Evolutionary conservation across 306 rosid species (phyloP).

Genomic region (Morella rubra): DNA sequence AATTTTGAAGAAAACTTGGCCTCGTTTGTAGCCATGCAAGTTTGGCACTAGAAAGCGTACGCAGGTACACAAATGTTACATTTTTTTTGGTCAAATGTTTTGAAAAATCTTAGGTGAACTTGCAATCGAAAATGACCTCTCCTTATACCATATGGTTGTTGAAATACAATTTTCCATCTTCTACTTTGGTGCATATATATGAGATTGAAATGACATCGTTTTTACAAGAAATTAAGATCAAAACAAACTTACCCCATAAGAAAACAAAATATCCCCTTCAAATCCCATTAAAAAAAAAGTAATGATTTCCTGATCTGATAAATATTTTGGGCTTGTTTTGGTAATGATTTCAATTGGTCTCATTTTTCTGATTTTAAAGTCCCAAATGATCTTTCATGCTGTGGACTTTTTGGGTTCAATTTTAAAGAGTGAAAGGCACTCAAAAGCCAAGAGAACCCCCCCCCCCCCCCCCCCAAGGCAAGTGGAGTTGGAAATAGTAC

Average conservation of each 20-base stretch:
- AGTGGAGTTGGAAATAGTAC: neutral
- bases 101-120: constrained; percentile 27
- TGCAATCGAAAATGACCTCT: constrained; percentile 36
- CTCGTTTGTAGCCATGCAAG: constrained; percentile 18
- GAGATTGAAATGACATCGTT: too few species aligned
- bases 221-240: too few species aligned
- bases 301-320: too few species aligned
- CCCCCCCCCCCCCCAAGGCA: neutral
- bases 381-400: neutral
- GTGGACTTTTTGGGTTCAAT: neutral
- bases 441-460: neutral
- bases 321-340: too few species aligned
- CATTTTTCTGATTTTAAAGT: neutral
- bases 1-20: constrained; percentile 20
- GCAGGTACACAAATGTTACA: constrained; percentile 15
- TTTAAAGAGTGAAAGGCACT: neutral
- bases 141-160: constrained; percentile 37
- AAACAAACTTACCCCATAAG: too few species aligned
- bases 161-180: neutral
- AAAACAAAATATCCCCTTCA: too few species aligned
- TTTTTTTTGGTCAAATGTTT: too few species aligned
- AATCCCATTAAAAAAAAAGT: too few species aligned
- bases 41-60: constrained; percentile 17
- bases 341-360: too few species aligned
- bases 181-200: neutral